These are phyloP conservation scores for Nitzschia palea DNA, from an alignment of 108 stramenopile genomes.

Conservation along the genomic window DNA sequence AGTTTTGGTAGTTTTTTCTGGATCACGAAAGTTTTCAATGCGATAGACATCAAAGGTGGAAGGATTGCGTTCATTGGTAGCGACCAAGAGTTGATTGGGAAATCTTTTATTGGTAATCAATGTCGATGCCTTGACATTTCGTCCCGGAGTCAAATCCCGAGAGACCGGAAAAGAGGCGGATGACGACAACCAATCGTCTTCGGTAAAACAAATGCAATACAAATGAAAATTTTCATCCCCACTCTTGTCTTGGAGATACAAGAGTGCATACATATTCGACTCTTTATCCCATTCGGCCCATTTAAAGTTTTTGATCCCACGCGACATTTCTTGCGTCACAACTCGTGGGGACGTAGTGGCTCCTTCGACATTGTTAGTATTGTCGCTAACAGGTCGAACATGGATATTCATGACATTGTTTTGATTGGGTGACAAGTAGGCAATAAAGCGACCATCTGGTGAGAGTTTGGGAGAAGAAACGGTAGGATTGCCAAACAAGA, in stretches of 20 bases:
- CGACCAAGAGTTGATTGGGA: conserved; percentile 55
- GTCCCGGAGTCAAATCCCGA: conserved; percentile 59
- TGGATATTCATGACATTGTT: conserved; percentile 54
- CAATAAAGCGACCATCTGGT: conserved; percentile 41
- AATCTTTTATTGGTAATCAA: conserved; percentile 49
- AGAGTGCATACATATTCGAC: conserved; percentile 29
- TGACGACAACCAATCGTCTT: neutral
- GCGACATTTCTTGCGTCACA: conserved; percentile 54
- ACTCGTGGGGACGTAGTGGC: conserved; percentile 18
- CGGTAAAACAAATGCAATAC: conserved; percentile 40
- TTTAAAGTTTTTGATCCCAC: conserved; percentile 46
- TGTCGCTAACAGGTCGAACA: conserved; percentile 30
- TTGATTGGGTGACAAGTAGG: conserved; percentile 48
- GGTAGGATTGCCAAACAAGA: conserved; percentile 62
- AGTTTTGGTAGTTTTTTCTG: neutral
- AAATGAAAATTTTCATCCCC: conserved; percentile 69
- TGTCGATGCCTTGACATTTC: conserved; percentile 58
- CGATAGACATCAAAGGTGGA: conserved; percentile 53
- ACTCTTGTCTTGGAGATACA: conserved; percentile 57
- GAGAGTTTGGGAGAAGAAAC: conserved; percentile 49
- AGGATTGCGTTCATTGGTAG: conserved; percentile 56
- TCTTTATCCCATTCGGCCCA: conserved; percentile 50
- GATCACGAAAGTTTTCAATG: conserved; percentile 16
- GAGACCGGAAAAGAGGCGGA: conserved; percentile 10
- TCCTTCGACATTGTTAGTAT: neutral